Evolutionary conservation across 371 early-diverging fungal species (phyloP).

Genomic region (Mucor racemosus): DNA sequence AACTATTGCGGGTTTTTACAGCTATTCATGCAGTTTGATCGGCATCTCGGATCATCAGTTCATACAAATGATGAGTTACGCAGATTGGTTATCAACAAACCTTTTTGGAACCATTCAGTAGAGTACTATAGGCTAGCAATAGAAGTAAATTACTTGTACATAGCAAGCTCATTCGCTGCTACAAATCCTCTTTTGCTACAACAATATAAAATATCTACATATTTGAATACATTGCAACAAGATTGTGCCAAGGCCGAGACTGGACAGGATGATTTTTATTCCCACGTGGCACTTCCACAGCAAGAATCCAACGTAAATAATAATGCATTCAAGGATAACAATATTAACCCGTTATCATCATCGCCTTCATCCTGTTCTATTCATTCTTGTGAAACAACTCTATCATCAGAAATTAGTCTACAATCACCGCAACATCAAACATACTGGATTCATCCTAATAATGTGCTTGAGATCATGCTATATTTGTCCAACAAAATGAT

Average conservation of each 20-base stretch:
- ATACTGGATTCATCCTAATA: conserved; percentile 27
- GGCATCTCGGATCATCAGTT: not conserved
- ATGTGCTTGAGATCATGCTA: conserved; percentile 22
- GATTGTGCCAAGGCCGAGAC: not conserved
- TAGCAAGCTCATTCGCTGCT: not conserved
- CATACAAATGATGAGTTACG: not conserved
- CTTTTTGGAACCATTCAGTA: conserved; percentile 16
- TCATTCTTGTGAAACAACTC: conserved; percentile 14
- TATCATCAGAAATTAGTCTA: not conserved
- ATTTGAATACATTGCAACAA: not conserved
- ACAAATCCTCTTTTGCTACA: not conserved
- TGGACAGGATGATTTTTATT: not conserved
- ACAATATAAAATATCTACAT: not conserved
- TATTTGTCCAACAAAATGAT: conserved; percentile 8
- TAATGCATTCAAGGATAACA: not conserved
- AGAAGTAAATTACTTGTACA: not conserved
- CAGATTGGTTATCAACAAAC: not conserved
- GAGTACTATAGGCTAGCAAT: not conserved
- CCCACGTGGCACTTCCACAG: conserved; percentile 4
- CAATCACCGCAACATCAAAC: not conserved
- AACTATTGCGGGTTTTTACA: conserved; percentile 24
- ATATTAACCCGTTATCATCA: not conserved
- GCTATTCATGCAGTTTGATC: conserved; percentile 20
- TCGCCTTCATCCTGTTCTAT: not conserved
- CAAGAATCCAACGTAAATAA: conserved; percentile 2